These are phyloP conservation scores for Termitomyces sp. DNA, from an alignment of 768 basidiomycete species.

Conservation along the genomic window DNA sequence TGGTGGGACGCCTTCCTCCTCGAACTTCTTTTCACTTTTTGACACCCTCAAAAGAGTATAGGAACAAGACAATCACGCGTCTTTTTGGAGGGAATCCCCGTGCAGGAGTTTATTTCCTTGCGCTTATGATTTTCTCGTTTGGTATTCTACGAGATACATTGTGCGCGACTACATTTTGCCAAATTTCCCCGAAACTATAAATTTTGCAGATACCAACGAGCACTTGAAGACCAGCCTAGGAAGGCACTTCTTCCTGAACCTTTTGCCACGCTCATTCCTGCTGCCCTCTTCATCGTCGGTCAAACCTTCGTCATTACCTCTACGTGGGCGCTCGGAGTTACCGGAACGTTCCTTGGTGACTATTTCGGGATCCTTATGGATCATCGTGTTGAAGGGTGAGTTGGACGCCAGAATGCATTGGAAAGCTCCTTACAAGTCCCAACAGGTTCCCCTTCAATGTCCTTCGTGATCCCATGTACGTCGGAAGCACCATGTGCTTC, in stretches of 20 bases:
- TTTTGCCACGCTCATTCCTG: constrained; percentile 53
- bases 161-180: constrained; percentile 38
- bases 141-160: constrained; percentile 83
- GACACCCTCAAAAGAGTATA: constrained; percentile 40
- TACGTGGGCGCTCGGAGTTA: constrained; percentile 87
- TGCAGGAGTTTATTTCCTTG: constrained; percentile 83
- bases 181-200: neutral
- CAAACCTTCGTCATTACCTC: constrained; percentile 84
- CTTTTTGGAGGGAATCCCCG: constrained; percentile 69
- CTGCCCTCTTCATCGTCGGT: constrained; percentile 59
- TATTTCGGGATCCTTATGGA: constrained; percentile 89
- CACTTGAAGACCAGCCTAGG: constrained; percentile 72
- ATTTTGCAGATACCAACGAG: constrained; percentile 59
- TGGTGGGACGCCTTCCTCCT: constrained; percentile 42
- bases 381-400: constrained; percentile 73
- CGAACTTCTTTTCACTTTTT: neutral
- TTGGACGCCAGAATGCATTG: neutral
- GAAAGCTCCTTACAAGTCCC: neutral
- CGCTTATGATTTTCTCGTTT: constrained; percentile 75
- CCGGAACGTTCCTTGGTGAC: constrained; percentile 87
- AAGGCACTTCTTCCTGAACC: constrained; percentile 61
- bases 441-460: constrained; percentile 90
- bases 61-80: constrained; percentile 83
- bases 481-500: constrained; percentile 91
- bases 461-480: constrained; percentile 92